Evolutionary conservation across 345 rosid genomes (phyloP).

Genomic region (Camelina hispida): DNA sequence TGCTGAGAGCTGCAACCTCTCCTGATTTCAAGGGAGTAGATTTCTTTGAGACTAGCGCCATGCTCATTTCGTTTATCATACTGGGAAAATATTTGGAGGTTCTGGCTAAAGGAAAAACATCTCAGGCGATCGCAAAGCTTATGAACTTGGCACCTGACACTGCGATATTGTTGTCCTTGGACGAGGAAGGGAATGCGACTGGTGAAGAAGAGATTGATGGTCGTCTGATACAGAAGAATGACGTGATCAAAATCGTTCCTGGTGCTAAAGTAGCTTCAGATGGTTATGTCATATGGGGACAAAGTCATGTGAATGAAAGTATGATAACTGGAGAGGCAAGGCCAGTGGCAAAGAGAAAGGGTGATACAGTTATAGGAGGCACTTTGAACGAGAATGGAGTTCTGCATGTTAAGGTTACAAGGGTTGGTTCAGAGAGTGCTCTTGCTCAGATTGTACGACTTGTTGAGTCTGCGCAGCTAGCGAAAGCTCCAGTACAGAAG

Average conservation of each 20-base stretch:
- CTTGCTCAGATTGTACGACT: conserved; percentile 93
- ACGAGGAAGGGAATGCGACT: conserved; percentile 64
- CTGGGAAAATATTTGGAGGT: conserved; percentile 92
- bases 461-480: conserved; percentile 94
- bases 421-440: conserved; percentile 93
- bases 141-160: conserved; percentile 84
- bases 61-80: conserved; percentile 90
- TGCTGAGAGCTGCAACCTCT: conserved; percentile 77
- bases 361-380: conserved; percentile 89
- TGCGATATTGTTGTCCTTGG: conserved; percentile 66
- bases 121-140: conserved; percentile 93
- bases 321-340: conserved; percentile 82
- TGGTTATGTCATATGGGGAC: conserved; percentile 74
- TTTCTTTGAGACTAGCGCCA: conserved; percentile 95
- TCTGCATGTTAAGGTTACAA: conserved; percentile 73
- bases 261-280: conserved; percentile 78
- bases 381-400: conserved; percentile 91
- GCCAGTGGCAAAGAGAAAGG: conserved; percentile 77
- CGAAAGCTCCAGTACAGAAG: conserved; percentile 97
- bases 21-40: conserved; percentile 66
- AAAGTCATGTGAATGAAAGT: conserved; percentile 79
- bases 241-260: conserved; percentile 73
- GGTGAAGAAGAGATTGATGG: conserved; percentile 84
- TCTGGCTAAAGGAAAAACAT: conserved; percentile 88
- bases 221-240: conserved; percentile 79